Base-by-base conservation (phyloP, 2,329 filamentous ascomycete genomes). In the Trichoderma polysporum region DNA sequence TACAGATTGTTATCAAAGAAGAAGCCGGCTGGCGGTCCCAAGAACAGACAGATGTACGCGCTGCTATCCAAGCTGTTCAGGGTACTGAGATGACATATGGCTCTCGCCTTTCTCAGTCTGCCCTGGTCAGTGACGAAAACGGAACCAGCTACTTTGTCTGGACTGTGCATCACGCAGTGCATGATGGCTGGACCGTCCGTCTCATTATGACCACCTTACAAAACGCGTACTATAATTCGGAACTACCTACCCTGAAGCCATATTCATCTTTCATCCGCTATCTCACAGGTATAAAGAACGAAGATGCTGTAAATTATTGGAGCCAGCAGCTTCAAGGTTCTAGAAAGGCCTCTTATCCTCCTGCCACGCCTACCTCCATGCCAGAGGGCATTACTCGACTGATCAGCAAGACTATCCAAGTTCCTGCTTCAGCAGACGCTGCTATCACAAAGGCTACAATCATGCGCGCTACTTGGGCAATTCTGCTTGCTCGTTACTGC, bases 131-230 rank as follows among this genome's bases (percentile, higher is more conserved):
- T 10, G 31, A 13, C 2, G 59, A 39, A 10, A 31, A 64, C 31
- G 39, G 33, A 0, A 4, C 27, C 2, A 52, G 25, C 1, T 72
- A 54, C n/a, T 70, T 76, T 15, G 61, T 74, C 3, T 75, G 73
- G 68, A 73, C 72, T 0, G 62, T 73, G 2, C 73, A 76, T 22
- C 75, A 76, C 53, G 70, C 74, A 1, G 35, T 76, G 3, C 76
- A 76, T 22, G 75, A 77, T 62, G 74, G 75, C 12, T 75, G 73
- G 70, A 72, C 73, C 1, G 57, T 73, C 17, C 47, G 35, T n/a
- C 54, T 72, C 0, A 67, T 73, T 4, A 53, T 72, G 41, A 57
- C 71, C 4, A 56, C 54, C 4, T 57, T 74, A 0, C 19, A 66
- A 3, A 39, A 49, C 8, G 61, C 56, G 0, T 73, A 71, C 19